Base-by-base conservation (phyloP, 1,284 basidiomycete species). In the Sutorius eximius region DNA sequence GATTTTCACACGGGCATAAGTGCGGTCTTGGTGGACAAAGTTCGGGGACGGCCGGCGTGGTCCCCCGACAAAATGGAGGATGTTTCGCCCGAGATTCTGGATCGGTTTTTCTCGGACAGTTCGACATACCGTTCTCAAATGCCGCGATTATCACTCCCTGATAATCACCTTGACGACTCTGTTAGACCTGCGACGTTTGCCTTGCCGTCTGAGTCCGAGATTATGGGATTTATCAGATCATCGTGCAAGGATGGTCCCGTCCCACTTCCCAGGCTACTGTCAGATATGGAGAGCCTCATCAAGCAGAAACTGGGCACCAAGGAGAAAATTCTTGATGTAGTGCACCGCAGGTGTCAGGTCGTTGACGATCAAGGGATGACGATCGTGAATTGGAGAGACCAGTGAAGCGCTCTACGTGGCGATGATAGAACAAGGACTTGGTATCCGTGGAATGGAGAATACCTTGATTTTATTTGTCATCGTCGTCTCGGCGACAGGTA, bases 1-100 rank as follows among this genome's bases (percentile, higher is more conserved):
- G 95, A 98, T 74, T 97, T 98, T 73, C 66, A 76, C 52, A 85
- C 82, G 20, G 95, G 95, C 29, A 89, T 97, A 36, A 84, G 78
- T 15, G 81, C 87, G 44, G 82, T 93, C 29, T 73, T 98, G 32
- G 71, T 89, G 43, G 73, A 86, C n/a, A 93, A 71, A 73, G 67
- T 61, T 60, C 69, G 75, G 56, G 75, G 63, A 33, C 75, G 81
- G 40, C 85, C 90, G 3, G 61, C 71, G 10, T 95, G 91, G 91
- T 76, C 74, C 5, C 92, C 93, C 15, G 66, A 75, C 20, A 79
- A 75, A 3, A 60, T 91, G 36, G 67, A 75, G 12, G 83, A 86
- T 6, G 83, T 93, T 44, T 71, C 81, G 1, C 65, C 79, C 34
- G 76, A 80, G 15, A 73, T 91, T 43, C 67, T 84, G 47, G 66